A percentile compares a stretch with the other conserved stretches of the same genome.
Conservation (phyloP, 2,329 filamentous ascomycete species). For the Ceratocystis huliohia region DNA sequence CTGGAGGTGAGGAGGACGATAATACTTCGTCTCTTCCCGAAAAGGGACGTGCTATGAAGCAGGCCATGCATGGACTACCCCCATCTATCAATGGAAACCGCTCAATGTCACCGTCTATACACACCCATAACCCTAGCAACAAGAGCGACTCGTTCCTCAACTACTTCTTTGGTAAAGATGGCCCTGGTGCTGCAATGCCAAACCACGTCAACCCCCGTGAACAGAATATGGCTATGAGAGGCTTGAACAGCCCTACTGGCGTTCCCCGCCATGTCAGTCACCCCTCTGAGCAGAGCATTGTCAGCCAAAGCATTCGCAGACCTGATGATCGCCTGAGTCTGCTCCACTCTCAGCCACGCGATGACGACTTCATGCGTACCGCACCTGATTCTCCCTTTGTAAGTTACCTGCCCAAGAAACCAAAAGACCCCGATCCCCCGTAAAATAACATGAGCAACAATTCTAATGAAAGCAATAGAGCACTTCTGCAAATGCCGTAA, state of each 20-base stretch:
- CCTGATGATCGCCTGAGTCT: constrained; percentile 46
- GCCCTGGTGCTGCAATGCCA: constrained; percentile 31
- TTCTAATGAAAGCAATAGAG: constrained; percentile 15
- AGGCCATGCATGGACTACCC: constrained; percentile 10
- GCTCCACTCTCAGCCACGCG: constrained; percentile 32
- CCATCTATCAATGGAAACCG: constrained; percentile 35
- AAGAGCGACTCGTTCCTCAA: constrained; percentile 83
- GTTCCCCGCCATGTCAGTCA: constrained; percentile 58
- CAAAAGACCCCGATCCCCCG: constrained; percentile 20
- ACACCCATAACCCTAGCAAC: constrained; percentile 49
- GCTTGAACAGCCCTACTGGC: constrained; percentile 14
- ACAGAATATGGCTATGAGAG: constrained; percentile 20
- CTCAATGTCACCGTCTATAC: constrained; percentile 71
- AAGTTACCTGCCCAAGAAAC: constrained; percentile 30
- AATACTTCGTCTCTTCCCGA: constrained; percentile 24
- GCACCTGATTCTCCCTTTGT: constrained; percentile 43
- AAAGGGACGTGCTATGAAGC: constrained; percentile 15
- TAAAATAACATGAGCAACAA: constrained; percentile 14
- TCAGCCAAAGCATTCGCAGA: constrained; percentile 73
- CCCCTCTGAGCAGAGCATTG: constrained; percentile 57
- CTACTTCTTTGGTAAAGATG: constrained; percentile 98
- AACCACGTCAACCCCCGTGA: constrained; percentile 26
- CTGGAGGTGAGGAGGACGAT: constrained; percentile 32
- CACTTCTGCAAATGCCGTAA: constrained; percentile 6
- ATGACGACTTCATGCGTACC: constrained; percentile 33